Conservation (phyloP, 352 stramenopile genomes). For the Peronospora destructor region DNA sequence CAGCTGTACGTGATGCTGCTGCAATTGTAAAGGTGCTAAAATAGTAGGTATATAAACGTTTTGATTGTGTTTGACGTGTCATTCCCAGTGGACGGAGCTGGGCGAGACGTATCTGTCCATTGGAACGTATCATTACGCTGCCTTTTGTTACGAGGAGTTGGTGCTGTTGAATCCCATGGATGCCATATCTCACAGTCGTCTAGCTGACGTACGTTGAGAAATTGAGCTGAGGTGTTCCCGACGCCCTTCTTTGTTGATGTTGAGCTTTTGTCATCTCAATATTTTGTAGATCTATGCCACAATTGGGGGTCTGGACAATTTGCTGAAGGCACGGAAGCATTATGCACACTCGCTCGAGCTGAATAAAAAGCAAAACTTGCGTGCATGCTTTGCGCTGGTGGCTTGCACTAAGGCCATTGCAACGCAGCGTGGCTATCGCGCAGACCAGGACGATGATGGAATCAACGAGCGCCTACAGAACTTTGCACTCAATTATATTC, state of each 20-base stretch:
- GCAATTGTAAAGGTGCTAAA: not conserved
- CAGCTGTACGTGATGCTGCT: slow-evolving; percentile 28
- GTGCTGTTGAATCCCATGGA: slow-evolving; percentile 65
- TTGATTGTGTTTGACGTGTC: slow-evolving; percentile 4
- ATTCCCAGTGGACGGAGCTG: slow-evolving; percentile 52
- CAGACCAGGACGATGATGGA: slow-evolving; percentile 42
- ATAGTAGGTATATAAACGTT: not conserved
- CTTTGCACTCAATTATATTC: slow-evolving; percentile 38
- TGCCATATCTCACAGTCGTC: slow-evolving; percentile 49
- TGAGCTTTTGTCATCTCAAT: not conserved
- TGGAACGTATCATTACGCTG: slow-evolving; percentile 47
- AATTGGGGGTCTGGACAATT: slow-evolving; percentile 51
- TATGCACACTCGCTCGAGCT: slow-evolving; percentile 62
- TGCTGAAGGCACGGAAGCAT: slow-evolving; percentile 58
- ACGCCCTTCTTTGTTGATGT: not conserved
- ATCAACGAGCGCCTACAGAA: slow-evolving; percentile 55
- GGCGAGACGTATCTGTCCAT: slow-evolving; percentile 49
- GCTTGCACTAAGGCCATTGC: slow-evolving; percentile 52
- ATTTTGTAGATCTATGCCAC: slow-evolving; percentile 47
- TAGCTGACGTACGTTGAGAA: slow-evolving; percentile 45
- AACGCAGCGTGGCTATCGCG: slow-evolving; percentile 33
- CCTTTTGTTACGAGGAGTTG: slow-evolving; percentile 73
- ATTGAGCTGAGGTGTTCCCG: not conserved
- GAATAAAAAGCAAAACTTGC: slow-evolving; percentile 56
- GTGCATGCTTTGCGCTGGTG: slow-evolving; percentile 43